Percentiles rank a stretch among this genome's conserved stretches.
These are phyloP conservation scores for Proliferodiscus dingleyae DNA, from an alignment of 2,329 filamentous ascomycete genomes.

Conservation along the genomic window DNA sequence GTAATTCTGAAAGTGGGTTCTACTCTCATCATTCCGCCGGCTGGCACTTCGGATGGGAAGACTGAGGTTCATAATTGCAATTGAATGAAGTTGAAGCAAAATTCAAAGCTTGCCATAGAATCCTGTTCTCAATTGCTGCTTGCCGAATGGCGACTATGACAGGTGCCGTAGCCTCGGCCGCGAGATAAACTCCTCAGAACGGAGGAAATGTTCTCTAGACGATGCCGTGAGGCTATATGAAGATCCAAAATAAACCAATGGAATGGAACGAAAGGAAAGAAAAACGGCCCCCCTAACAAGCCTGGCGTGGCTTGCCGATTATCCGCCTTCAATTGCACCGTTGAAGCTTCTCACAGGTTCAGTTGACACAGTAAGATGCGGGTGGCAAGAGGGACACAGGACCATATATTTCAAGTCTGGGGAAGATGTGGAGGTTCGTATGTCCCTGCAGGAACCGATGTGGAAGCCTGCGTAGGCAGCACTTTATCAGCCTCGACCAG, in stretches of 20 bases:
- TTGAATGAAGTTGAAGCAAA: not conserved
- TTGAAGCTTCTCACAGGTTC: constrained; percentile 1
- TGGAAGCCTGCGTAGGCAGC: constrained; percentile 27
- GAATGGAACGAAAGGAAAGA: too few relatives aligned
- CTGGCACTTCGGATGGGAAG: constrained; percentile 28
- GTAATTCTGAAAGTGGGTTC: constrained; percentile 34
- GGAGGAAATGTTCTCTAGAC: too few relatives aligned
- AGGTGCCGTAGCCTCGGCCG: not conserved
- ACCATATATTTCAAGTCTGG: constrained; percentile 10
- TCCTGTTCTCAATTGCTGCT: too few relatives aligned
- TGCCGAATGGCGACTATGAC: too few relatives aligned
- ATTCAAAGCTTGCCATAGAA: not conserved
- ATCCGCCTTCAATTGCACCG: not conserved
- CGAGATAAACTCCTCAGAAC: not conserved
- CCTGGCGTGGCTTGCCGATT: constrained; percentile 3
- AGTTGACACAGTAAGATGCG: constrained; percentile 5
- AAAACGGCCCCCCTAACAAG: too few relatives aligned
- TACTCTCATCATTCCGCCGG: constrained; percentile 30
- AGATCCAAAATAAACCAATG: too few relatives aligned
- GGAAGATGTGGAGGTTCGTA: constrained; percentile 6
- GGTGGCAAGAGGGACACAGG: constrained; percentile 8
- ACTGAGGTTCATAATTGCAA: constrained; percentile 29
- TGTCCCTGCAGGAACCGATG: constrained; percentile 19
- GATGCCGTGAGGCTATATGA: too few relatives aligned
- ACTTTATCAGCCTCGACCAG: constrained; percentile 13